A percentile compares a stretch with the other conserved stretches of the same genome.
phyloP scores from a whole-genome alignment of 495 filamentous ascomycete species.

The Aspergillus asperescens region DNA sequence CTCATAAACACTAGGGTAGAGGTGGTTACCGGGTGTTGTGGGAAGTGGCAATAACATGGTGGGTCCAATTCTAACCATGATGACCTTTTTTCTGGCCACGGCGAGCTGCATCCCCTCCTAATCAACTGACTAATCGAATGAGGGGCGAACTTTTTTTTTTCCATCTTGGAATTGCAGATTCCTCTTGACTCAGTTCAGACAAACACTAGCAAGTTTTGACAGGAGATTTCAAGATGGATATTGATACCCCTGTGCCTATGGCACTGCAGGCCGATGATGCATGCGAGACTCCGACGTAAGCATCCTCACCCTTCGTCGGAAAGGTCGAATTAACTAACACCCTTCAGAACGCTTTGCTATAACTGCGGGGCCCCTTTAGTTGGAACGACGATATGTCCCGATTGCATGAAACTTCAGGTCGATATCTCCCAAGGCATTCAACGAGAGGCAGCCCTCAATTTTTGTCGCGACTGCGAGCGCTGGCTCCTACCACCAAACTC shows the following conservation, averaged over 20 bases:
- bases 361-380: constrained; percentile 93
- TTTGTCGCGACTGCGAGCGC: constrained; percentile 87
- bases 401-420: constrained; percentile 87
- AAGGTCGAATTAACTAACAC: not conserved
- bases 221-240: constrained; percentile 9
- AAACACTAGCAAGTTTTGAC: not conserved
- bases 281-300: constrained; percentile 8
- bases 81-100: no score
- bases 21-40: no score
- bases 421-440: constrained; percentile 81
- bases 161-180: not conserved
- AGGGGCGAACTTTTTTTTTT: constrained; percentile 10
- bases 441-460: constrained; percentile 76
- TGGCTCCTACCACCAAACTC: constrained; percentile 82
- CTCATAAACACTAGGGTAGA: no score
- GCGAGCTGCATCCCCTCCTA: no score
- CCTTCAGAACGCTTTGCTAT: constrained; percentile 76
- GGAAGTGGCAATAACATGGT: no score
- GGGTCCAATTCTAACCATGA: no score
- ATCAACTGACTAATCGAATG: constrained; percentile 1
- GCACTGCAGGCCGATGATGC: constrained; percentile 1
- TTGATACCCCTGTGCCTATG: constrained; percentile 13
- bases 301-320: not conserved
- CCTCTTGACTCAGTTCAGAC: not conserved
- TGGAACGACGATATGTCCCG: constrained; percentile 82